Percentiles rank a stretch among this genome's conserved stretches.
Evolutionary conservation across 83 land plant genomes (phyloP).

Genomic region (Diphasiastrum complanatum): DNA sequence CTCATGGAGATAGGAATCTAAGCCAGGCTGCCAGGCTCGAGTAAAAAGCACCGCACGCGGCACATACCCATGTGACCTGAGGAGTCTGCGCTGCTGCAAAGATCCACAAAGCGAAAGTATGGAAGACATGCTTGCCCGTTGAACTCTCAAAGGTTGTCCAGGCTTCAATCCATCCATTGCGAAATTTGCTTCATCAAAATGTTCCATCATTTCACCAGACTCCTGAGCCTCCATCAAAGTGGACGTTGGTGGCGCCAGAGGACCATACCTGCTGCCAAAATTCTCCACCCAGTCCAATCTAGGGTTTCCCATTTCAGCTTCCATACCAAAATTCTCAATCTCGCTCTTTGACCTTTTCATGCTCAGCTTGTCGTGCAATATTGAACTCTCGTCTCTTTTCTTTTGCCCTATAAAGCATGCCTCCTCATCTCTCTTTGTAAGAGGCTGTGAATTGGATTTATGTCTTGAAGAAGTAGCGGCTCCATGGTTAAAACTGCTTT

Average conservation of each 20-base stretch:
- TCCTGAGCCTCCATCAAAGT: conserved; percentile 95
- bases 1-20: not conserved
- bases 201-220: conserved; percentile 99
- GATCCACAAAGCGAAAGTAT: conserved; percentile 60
- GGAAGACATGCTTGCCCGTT: conserved; percentile 76
- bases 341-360: too few relatives aligned
- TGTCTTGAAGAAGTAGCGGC: too few relatives aligned
- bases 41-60: not conserved
- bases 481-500: too few relatives aligned
- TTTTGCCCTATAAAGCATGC: too few relatives aligned
- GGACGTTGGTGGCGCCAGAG: conserved; percentile 34
- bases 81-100: conserved; percentile 52
- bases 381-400: too few relatives aligned
- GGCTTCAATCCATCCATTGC: conserved; percentile 84
- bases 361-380: too few relatives aligned
- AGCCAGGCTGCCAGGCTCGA: too few relatives aligned
- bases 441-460: too few relatives aligned
- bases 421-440: too few relatives aligned
- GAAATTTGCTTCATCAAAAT: conserved; percentile 91
- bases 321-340: too few relatives aligned
- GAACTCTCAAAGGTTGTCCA: conserved; percentile 64
- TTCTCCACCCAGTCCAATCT: conserved; percentile 10
- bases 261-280: conserved; percentile 6
- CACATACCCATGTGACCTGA: conserved; percentile 72
- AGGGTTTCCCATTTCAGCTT: not conserved